phyloP scores from a whole-genome alignment of 352 stramenopile species.

The Globisporangium cederbergense region DNA sequence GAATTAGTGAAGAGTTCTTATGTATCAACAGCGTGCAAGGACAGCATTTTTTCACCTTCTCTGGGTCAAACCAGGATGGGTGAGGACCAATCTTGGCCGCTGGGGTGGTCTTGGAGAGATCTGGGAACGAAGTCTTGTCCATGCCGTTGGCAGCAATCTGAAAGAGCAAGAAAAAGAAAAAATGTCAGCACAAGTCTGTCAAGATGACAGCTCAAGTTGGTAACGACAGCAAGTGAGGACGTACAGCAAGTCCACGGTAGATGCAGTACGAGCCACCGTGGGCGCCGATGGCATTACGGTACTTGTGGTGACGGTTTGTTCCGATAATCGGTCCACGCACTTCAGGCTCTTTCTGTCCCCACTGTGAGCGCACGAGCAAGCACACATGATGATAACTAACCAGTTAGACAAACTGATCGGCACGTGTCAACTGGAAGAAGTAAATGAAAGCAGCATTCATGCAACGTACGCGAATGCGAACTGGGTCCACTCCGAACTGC shows the following conservation, averaged over 20 bases:
- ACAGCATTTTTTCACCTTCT: slow-evolving; percentile 60
- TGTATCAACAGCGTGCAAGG: neutral
- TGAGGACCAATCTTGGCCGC: slow-evolving; percentile 97
- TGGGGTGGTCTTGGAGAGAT: slow-evolving; percentile 92
- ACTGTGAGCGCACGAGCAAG: slow-evolving; percentile 37
- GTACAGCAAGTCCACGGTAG: slow-evolving; percentile 95
- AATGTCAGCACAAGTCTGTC: neutral
- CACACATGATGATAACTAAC: neutral
- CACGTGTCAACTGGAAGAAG: neutral
- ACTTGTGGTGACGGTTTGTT: slow-evolving; percentile 94
- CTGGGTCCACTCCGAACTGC: slow-evolving; percentile 84
- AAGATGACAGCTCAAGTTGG: neutral
- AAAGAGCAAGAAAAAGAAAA: neutral
- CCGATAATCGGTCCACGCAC: slow-evolving; percentile 93
- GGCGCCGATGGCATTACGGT: slow-evolving; percentile 98
- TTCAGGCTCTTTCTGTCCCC: slow-evolving; percentile 89
- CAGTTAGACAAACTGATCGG: neutral
- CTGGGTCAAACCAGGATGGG: slow-evolving; percentile 92
- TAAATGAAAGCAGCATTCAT: neutral
- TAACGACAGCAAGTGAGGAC: slow-evolving; percentile 8
- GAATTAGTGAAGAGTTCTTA: neutral
- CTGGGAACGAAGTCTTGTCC: slow-evolving; percentile 55
- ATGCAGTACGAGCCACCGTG: slow-evolving; percentile 98
- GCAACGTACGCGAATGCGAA: slow-evolving; percentile 69
- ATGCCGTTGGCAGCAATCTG: slow-evolving; percentile 72